phyloP scores from a whole-genome alignment of 306 rosid species.

The Fragaria iinumae region DNA sequence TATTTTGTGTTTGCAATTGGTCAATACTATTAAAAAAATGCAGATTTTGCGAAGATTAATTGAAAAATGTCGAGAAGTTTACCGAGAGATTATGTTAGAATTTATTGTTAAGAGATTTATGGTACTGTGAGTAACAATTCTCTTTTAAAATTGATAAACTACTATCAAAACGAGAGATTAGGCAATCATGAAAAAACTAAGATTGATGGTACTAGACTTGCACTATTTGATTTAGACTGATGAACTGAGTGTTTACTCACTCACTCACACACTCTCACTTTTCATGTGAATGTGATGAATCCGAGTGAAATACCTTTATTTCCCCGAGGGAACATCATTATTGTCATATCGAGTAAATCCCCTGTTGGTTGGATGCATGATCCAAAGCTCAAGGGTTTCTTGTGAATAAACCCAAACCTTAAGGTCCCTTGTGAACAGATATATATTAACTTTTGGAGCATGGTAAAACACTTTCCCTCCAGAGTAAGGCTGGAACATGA shows the following conservation, averaged over 20 bases:
- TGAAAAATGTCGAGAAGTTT: no score
- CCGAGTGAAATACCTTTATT: slow-evolving; percentile 40
- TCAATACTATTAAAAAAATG: no score
- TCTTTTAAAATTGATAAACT: not conserved
- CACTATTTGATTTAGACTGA: slow-evolving; percentile 5
- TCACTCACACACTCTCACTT: slow-evolving; percentile 2
- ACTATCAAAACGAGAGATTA: not conserved
- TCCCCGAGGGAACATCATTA: slow-evolving; percentile 46
- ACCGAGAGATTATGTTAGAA: no score
- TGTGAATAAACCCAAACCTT: not conserved
- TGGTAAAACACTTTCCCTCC: not conserved
- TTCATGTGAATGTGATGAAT: slow-evolving; percentile 52
- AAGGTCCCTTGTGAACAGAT: not conserved
- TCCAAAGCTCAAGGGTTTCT: slow-evolving; percentile 11
- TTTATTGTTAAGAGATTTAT: no score
- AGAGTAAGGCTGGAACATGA: not conserved
- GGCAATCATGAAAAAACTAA: not conserved
- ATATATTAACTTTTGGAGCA: not conserved
- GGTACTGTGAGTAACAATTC: no score
- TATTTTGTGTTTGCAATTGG: no score
- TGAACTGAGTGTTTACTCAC: slow-evolving; percentile 1
- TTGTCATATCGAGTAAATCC: slow-evolving; percentile 48
- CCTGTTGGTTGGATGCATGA: slow-evolving; percentile 35
- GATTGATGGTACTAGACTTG: not conserved
- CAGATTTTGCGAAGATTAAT: no score